Evolutionary conservation across 306 rosid genomes (phyloP).

Genomic region (Boehmeria nivea): DNA sequence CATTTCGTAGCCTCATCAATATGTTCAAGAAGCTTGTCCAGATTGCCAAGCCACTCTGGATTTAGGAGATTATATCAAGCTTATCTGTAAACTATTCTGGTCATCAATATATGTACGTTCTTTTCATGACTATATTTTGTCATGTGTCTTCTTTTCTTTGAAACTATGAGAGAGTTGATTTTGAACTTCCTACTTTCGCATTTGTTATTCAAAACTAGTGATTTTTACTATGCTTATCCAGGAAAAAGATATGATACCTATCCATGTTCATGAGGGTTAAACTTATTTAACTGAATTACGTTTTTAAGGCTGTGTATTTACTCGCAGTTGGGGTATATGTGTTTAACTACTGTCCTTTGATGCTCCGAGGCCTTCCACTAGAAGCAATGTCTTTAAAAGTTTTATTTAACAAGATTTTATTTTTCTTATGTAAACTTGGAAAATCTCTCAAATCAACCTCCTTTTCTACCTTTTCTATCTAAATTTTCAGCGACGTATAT

Average conservation of each 20-base stretch:
- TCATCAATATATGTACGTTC: slow-evolving; percentile 91
- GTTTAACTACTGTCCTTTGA: background rate
- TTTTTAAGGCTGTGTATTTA: background rate
- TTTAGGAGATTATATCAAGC: slow-evolving; percentile 86
- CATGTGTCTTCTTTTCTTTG: background rate
- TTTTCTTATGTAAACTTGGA: background rate
- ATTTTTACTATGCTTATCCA: too few relatives aligned
- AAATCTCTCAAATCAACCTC: background rate
- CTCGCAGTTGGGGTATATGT: background rate
- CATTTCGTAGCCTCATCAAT: slow-evolving; percentile 80
- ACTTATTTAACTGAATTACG: background rate
- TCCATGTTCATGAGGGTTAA: background rate
- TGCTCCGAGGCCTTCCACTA: too few relatives aligned
- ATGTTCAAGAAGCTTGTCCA: slow-evolving; percentile 80
- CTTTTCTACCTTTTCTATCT: background rate
- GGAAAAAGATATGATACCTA: too few relatives aligned
- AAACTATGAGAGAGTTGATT: background rate
- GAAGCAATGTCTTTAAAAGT: too few relatives aligned
- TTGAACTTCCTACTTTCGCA: background rate
- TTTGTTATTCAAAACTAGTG: background rate
- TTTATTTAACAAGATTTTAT: background rate
- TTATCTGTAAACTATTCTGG: slow-evolving; percentile 98
- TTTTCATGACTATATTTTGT: background rate
- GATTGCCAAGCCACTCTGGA: slow-evolving; percentile 80
- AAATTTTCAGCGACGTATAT: background rate